Evolutionary conservation across 805 yeast species (phyloP), one percentile per base, ranked within the genome.

Genomic region (Wickerhamomyces sydowiorum): DNA sequence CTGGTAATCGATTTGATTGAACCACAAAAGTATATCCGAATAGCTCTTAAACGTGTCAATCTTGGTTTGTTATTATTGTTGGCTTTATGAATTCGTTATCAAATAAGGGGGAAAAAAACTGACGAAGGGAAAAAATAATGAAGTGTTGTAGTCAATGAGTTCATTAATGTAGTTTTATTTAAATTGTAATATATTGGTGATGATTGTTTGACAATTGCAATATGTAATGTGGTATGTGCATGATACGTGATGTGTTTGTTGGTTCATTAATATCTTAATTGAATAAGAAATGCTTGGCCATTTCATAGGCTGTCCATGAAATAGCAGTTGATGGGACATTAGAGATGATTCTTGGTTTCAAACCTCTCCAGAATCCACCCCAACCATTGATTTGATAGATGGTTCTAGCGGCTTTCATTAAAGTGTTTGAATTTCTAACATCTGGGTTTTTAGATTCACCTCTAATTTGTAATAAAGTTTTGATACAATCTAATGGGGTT

Each of bases 291-390:
- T 66, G 69, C 44, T 91, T 91, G 35, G 96, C 97, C 91, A 90
- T 86, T 62, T 91, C 99, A 64, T 91, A 91, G 22, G 96, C 87
- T 2, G 98, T 91, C 98, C 98, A 91, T 50, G 95, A 82, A 47
- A 91, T 89, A 18, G 98, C 98, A 8, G 98, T 91, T 36, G 95
- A 81, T 19, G 99, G 99, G 60, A 91, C 89, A 62, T 89, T 89
- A 51, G 93, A 85, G 25, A 91, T 80, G 42, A 93, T 80, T 64
- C 99, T 79, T 36, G 99, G 97, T 56, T 82, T 80, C 56, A 88
- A 70, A 17, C 99, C 99, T 52, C 95, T 74, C 55, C 75, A 59
- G 61, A 93, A 93, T 0, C 95, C 93, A 17, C 53, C 49, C 49
- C 70, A 56, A 7, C 90, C 90, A 37, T 78, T 79, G 37, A 71